These are phyloP conservation scores for Phytophthora tubulina DNA, from an alignment of 352 stramenopile genomes.

Conservation along the genomic window DNA sequence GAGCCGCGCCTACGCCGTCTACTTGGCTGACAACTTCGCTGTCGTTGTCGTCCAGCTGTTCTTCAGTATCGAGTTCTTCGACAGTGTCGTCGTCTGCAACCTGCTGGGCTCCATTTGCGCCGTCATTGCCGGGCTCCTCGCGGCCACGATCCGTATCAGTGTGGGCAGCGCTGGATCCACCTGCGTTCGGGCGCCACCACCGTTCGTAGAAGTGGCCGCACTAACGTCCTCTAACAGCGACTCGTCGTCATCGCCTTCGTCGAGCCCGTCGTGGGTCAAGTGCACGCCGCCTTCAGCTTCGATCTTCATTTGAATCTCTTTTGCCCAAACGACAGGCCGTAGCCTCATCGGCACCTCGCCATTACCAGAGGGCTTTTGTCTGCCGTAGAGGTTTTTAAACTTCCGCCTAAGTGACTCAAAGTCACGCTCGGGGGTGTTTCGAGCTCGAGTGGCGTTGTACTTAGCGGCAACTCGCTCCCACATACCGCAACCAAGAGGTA, in stretches of 20 bases:
- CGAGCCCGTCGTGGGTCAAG: background rate
- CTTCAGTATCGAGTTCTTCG: background rate
- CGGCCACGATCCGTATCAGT: background rate
- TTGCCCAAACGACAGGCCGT: background rate
- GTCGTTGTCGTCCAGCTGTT: no score
- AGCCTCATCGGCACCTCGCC: background rate
- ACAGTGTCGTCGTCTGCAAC: no score
- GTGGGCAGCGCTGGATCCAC: background rate
- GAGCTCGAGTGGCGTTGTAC: background rate
- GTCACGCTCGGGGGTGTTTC: background rate
- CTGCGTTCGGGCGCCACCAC: background rate
- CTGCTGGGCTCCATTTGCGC: background rate
- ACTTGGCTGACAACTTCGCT: no score
- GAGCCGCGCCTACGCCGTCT: no score
- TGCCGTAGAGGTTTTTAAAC: background rate
- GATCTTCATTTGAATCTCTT: background rate
- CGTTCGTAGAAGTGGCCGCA: background rate
- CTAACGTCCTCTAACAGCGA: background rate
- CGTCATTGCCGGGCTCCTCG: background rate
- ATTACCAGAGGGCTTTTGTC: background rate
- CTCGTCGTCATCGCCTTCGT: slow-evolving; percentile 2
- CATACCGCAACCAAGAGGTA: background rate
- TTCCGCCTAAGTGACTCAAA: background rate
- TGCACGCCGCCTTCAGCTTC: background rate
- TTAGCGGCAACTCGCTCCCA: background rate